Conservation (phyloP, 2,329 filamentous ascomycete species). For the Neophaeococcomyces mojaviensis region DNA sequence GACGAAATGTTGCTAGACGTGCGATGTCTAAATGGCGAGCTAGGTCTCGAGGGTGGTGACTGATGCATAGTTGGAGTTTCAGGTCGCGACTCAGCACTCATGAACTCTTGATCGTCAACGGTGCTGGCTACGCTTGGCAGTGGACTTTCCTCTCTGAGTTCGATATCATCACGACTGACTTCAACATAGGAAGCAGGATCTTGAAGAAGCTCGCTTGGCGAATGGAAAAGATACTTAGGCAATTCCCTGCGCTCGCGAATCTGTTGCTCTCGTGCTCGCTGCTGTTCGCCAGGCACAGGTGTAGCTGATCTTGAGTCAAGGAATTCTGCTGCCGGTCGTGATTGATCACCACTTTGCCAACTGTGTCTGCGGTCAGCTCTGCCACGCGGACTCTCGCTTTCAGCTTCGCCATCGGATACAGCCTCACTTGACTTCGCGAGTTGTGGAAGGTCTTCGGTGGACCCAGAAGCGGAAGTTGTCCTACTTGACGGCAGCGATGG, state of each 20-base stretch:
- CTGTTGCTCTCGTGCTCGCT: constrained; percentile 22
- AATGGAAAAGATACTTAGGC: constrained; percentile 40
- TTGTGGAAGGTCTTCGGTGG: constrained; percentile 33
- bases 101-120: constrained; percentile 19
- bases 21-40: constrained; percentile 2
- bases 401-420: constrained; percentile 25
- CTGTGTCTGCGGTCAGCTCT: constrained; percentile 23
- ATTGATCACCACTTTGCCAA: constrained; percentile 13
- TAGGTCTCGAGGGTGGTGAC: neutral
- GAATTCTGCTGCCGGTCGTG: constrained; percentile 34
- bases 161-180: constrained; percentile 28
- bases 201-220: constrained; percentile 38
- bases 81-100: constrained; percentile 20
- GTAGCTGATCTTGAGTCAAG: constrained; percentile 61
- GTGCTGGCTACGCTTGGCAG: constrained; percentile 21
- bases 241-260: constrained; percentile 28
- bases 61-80: constrained; percentile 6
- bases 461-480: constrained; percentile 41
- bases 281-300: constrained; percentile 54
- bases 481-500: constrained; percentile 43
- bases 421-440: neutral
- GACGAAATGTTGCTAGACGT: neutral
- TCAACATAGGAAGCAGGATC: constrained; percentile 27
- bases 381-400: constrained; percentile 21
- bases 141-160: constrained; percentile 16